Conservation (phyloP, 108 stramenopile species). For the Nitzschia sp. region DNA sequence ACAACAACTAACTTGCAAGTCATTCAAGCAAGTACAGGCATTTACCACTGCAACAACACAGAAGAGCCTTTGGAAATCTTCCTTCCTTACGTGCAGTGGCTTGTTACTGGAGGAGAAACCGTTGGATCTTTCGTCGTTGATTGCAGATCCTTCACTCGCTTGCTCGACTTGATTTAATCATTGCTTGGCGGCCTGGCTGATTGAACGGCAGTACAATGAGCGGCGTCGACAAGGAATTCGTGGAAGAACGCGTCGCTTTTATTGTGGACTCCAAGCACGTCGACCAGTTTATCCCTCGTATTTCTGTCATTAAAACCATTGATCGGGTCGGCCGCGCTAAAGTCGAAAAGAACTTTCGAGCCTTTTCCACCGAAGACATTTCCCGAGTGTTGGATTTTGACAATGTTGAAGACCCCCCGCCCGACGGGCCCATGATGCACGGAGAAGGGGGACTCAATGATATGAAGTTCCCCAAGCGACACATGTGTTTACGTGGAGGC, state of each 20-base stretch:
- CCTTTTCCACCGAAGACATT: slow-evolving; percentile 58
- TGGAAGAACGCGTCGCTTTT: slow-evolving; percentile 43
- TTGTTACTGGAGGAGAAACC: no score
- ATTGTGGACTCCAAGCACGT: slow-evolving; percentile 19
- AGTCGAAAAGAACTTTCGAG: slow-evolving; percentile 47
- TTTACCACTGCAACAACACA: no score
- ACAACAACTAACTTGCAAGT: no score
- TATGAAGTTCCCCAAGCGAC: slow-evolving; percentile 64
- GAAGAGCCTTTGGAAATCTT: no score
- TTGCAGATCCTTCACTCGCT: no score
- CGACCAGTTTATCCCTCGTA: slow-evolving; percentile 41
- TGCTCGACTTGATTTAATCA: no score
- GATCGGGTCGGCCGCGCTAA: slow-evolving; percentile 18
- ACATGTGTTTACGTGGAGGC: slow-evolving; percentile 62
- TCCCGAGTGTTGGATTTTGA: slow-evolving; percentile 77
- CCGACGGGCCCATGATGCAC: slow-evolving; percentile 66
- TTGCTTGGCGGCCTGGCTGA: no score
- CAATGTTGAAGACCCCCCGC: slow-evolving; percentile 59
- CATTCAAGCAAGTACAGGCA: no score
- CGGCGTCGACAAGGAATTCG: slow-evolving; percentile 42
- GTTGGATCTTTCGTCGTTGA: no score
- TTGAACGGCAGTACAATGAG: no score
- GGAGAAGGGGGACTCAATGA: slow-evolving; percentile 43
- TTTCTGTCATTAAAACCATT: slow-evolving; percentile 37
- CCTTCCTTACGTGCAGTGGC: no score